Evolutionary conservation across 2,329 filamentous ascomycete genomes (phyloP), one percentile per base, ranked within the genome.

Genomic region (Thelonectria discophora): DNA sequence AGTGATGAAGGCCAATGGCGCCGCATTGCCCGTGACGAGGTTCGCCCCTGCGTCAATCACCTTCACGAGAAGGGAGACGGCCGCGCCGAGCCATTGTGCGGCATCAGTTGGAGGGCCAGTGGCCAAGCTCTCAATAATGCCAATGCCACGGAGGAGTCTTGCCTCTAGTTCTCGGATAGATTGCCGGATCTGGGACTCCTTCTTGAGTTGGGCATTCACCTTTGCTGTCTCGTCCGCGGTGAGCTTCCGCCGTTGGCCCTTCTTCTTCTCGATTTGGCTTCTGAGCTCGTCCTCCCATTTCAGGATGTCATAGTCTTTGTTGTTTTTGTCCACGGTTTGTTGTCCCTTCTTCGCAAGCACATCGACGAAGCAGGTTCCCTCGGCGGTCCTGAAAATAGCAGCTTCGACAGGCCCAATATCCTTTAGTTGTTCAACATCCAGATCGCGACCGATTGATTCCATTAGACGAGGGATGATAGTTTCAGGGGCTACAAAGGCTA

Each of bases 211-310:
- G 7, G 92, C 90, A 54, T 95, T 94, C 59, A 98, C 91, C 77
- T 97, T 98, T 30, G 90, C 86, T 67, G 90, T 90, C 72, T 99
- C 94, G 37, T 98, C 95, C 0, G 92, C 79, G 0, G 92, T 95
- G 10, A 98, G 86, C 78, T 97, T 99, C 80, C 93, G 94, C 70
- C 93, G 88, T 62, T 91, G 87, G 1, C 94, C 94, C 76, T 94
- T 97, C 81, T 98, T 99, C 74, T 92, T 85, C n/a, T 94, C 93
- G 42, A 99, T 79, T 70, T 97, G 93, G 40, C 88, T 85, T 59
- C 94, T 86, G 8, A 99, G 83, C 66, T 99, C 95, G 75, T 94
- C 91, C 77, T 99, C 95, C 95, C 96, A 99, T 77, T 97, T 97
- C 42, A 97, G 78, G 1, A 93, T 96, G 70, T 99, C 93, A 71